phyloP scores from a whole-genome alignment of 2,329 filamentous ascomycete species.

The Diaporthe nobilis region DNA sequence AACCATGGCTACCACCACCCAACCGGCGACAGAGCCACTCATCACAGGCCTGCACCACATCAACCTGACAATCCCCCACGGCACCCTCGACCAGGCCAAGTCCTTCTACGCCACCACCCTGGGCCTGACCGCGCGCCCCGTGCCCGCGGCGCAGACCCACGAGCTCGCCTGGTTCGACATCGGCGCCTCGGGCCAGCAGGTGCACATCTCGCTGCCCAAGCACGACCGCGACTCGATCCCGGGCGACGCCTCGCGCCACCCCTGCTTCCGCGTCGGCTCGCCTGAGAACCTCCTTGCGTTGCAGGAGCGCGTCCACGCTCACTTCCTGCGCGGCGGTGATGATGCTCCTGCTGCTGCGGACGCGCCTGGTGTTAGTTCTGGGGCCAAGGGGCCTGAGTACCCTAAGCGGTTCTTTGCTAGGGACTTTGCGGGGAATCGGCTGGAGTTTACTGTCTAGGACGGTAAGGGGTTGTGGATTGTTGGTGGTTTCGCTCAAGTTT shows the following conservation, averaged over 20 bases:
- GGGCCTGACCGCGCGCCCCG: constrained; percentile 65
- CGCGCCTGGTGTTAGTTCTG: constrained; percentile 61
- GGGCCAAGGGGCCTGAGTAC: constrained; percentile 70
- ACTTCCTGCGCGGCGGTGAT: constrained; percentile 61
- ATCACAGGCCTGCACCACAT: constrained; percentile 69
- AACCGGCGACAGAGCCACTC: constrained; percentile 49
- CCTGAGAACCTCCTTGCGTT: constrained; percentile 62
- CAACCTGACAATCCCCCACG: constrained; percentile 69
- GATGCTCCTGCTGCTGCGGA: constrained; percentile 69
- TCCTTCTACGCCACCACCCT: constrained; percentile 70
- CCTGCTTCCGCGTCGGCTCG: constrained; percentile 69
- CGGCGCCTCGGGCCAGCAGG: constrained; percentile 65
- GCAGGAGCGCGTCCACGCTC: constrained; percentile 64
- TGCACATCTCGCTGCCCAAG: constrained; percentile 66
- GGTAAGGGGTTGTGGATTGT: background rate
- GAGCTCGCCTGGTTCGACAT: constrained; percentile 74
- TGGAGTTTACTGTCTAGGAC: constrained; percentile 61
- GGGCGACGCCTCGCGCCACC: constrained; percentile 62
- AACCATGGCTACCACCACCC: background rate
- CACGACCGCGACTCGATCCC: constrained; percentile 50
- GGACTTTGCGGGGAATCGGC: constrained; percentile 67
- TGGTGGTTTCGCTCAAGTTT: background rate
- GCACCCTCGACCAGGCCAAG: constrained; percentile 64
- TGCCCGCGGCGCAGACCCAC: constrained; percentile 65
- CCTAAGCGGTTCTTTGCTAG: constrained; percentile 74